Percentiles rank a stretch among this genome's conserved stretches.
Conservation (phyloP, 805 yeast species). For the Metschnikowia lochheadii region DNA sequence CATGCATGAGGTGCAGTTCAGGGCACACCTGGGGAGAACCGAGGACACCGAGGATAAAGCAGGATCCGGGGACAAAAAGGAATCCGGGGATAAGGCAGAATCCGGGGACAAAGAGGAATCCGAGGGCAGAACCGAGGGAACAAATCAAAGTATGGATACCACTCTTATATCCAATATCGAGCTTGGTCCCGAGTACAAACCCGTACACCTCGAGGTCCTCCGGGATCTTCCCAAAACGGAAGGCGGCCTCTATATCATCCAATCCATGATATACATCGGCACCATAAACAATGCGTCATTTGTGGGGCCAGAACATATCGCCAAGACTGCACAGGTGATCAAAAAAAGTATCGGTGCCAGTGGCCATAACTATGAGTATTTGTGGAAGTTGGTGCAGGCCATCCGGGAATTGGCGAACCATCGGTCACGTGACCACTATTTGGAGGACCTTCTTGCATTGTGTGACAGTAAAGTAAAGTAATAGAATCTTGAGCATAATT, state of each 20-base stretch:
- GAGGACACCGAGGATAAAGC: no score
- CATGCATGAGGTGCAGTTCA: constrained; percentile 61
- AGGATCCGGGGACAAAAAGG: no score
- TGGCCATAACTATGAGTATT: constrained; percentile 74
- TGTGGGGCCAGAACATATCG: constrained; percentile 71
- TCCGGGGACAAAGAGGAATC: no score
- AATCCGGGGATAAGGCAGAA: no score
- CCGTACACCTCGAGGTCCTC: constrained; percentile 6
- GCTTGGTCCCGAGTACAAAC: not conserved
- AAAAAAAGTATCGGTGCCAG: constrained; percentile 65
- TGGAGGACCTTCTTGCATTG: constrained; percentile 26
- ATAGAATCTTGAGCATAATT: no score
- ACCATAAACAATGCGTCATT: constrained; percentile 77
- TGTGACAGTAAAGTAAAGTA: not conserved
- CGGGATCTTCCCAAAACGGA: constrained; percentile 14
- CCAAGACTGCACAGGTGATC: constrained; percentile 59
- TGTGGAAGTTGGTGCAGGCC: constrained; percentile 51
- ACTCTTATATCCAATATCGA: not conserved
- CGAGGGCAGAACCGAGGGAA: no score
- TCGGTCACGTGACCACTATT: constrained; percentile 27
- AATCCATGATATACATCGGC: constrained; percentile 75
- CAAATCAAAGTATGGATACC: no score
- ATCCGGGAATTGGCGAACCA: constrained; percentile 23
- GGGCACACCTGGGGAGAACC: constrained; percentile 24
- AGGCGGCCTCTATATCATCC: constrained; percentile 41